These are phyloP conservation scores for Acanthamoeba sp. DNA, from an alignment of 208 protist genomes.

Conservation along the genomic window DNA sequence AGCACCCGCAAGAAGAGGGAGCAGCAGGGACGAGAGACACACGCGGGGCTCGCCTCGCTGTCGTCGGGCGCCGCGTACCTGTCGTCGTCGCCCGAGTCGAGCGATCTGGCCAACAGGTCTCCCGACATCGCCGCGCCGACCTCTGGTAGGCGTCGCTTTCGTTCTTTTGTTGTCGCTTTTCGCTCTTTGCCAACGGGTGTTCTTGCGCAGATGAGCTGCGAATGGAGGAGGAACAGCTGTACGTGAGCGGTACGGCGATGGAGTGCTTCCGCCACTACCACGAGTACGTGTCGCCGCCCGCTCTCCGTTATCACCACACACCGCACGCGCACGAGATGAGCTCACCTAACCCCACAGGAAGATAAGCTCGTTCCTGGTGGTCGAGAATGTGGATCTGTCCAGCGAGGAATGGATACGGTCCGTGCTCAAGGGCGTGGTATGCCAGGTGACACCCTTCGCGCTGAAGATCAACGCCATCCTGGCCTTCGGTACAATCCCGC, in stretches of 20 bases:
- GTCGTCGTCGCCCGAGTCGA: neutral
- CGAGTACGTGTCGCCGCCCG: neutral
- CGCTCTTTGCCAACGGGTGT: no score
- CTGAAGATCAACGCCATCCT: constrained; percentile 9
- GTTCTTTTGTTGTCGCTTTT: neutral
- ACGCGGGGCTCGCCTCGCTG: neutral
- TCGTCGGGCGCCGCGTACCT: neutral
- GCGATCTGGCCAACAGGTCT: neutral
- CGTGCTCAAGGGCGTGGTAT: neutral
- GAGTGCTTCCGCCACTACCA: neutral
- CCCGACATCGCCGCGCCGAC: neutral
- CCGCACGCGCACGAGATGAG: no score
- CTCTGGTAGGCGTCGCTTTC: neutral
- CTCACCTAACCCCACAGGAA: neutral
- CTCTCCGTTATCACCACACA: no score
- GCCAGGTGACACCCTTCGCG: neutral
- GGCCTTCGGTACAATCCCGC: neutral
- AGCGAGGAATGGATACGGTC: neutral
- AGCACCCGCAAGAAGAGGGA: constrained; percentile 10
- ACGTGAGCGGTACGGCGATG: constrained; percentile 14
- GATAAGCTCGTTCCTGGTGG: neutral
- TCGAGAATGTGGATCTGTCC: neutral
- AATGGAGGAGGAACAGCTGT: neutral
- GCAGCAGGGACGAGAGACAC: neutral
- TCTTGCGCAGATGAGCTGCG: constrained; percentile 7